Evolutionary conservation across 805 yeast species (phyloP).

Genomic region (Starmera dryadoides): DNA sequence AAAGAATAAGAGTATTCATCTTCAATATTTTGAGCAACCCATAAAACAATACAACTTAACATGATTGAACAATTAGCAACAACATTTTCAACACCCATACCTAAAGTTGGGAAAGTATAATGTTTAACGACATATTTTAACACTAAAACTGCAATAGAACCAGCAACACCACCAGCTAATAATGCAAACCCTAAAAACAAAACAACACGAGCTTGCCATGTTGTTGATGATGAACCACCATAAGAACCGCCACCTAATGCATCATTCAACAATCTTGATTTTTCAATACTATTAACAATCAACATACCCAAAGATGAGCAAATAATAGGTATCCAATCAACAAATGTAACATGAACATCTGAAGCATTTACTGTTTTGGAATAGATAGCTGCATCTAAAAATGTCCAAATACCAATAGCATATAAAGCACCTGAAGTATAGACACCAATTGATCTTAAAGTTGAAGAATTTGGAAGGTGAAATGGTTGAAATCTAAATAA

Average conservation of each 20-base stretch:
- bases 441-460: conserved; percentile 66
- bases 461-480: conserved; percentile 61
- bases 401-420: conserved; percentile 83
- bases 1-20: conserved; percentile 93
- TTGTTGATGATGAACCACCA: conserved; percentile 40
- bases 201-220: conserved; percentile 92
- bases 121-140: conserved; percentile 77
- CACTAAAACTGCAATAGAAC: conserved; percentile 81
- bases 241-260: conserved; percentile 24
- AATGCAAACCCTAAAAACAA: conserved; percentile 88
- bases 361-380: conserved; percentile 83
- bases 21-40: conserved; percentile 94
- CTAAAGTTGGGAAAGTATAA: conserved; percentile 78
- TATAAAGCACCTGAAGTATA: conserved; percentile 72
- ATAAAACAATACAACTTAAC: conserved; percentile 81
- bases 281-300: conserved; percentile 45
- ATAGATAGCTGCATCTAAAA: conserved; percentile 83
- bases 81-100: conserved; percentile 91
- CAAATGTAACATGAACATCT: conserved; percentile 77
- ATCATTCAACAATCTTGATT: conserved; percentile 30
- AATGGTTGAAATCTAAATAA: conserved; percentile 62
- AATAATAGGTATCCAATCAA: conserved; percentile 93
- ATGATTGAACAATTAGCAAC: conserved; percentile 71
- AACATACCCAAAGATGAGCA: conserved; percentile 88
- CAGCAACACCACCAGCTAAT: conserved; percentile 91